A percentile compares a stretch with the other conserved stretches of the same genome.
phyloP scores from a whole-genome alignment of 1,139 yeast genomes.

The Blastobotrys ciferrii region DNA sequence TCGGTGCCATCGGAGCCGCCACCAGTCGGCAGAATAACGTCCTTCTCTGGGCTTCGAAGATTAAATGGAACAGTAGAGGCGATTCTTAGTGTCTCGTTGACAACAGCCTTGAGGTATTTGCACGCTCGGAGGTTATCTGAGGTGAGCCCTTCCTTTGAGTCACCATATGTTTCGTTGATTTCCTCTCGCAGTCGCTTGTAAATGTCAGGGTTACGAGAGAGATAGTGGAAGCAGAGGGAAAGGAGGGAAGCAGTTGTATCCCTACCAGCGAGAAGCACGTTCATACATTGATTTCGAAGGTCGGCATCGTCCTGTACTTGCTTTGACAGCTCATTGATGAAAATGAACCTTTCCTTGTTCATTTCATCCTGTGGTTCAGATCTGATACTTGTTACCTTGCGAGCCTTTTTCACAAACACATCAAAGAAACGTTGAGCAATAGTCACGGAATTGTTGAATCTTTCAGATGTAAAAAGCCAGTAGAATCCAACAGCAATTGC shows the following conservation, averaged over 20 bases:
- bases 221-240: slow-evolving; percentile 47
- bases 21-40: slow-evolving; percentile 49
- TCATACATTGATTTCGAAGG: slow-evolving; percentile 50
- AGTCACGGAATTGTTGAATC: background rate
- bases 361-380: background rate
- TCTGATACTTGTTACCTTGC: background rate
- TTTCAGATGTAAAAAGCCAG: slow-evolving; percentile 1
- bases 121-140: slow-evolving; percentile 50
- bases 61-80: slow-evolving; percentile 34
- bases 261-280: slow-evolving; percentile 52
- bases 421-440: background rate
- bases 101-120: slow-evolving; percentile 25
- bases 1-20: slow-evolving; percentile 45
- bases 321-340: slow-evolving; percentile 40
- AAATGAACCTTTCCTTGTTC: background rate
- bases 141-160: slow-evolving; percentile 27
- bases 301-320: slow-evolving; percentile 47
- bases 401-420: background rate
- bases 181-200: slow-evolving; percentile 42
- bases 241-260: slow-evolving; percentile 54
- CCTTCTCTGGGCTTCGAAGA: slow-evolving; percentile 29
- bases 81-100: slow-evolving; percentile 32
- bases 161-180: slow-evolving; percentile 25
- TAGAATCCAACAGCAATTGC: slow-evolving; percentile 6
- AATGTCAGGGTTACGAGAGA: slow-evolving; percentile 44